Percentiles rank a stretch among this genome's conserved stretches.
phyloP scores from a whole-genome alignment of 257 asterid genomes.

The Mentha longifolia region DNA sequence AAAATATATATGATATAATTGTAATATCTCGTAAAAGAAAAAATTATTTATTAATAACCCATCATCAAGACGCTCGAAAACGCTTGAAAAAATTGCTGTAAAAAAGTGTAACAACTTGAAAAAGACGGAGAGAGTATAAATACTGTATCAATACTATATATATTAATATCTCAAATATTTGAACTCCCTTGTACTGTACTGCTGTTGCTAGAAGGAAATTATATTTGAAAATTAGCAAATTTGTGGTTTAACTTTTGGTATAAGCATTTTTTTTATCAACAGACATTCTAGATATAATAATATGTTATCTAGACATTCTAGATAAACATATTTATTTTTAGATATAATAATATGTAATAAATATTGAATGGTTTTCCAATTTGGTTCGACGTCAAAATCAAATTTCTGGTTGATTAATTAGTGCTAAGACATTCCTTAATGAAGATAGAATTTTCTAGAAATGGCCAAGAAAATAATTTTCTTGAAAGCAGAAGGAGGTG shows the following conservation, averaged over 20 bases:
- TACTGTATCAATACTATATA: no score
- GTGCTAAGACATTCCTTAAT: slow-evolving; percentile 7
- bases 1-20: no score
- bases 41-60: no score
- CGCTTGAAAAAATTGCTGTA: no score
- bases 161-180: neutral
- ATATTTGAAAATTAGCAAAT: slow-evolving; percentile 16
- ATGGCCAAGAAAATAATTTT: neutral
- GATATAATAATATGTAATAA: neutral
- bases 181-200: neutral
- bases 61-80: no score
- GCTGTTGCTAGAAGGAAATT: neutral
- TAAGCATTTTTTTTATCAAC: neutral
- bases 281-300: slow-evolving; percentile 17
- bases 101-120: no score
- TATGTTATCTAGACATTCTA: no score
- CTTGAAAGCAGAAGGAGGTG: slow-evolving; percentile 8
- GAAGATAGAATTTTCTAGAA: slow-evolving; percentile 21
- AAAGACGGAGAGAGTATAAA: no score
- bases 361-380: slow-evolving; percentile 13
- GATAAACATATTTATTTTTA: neutral
- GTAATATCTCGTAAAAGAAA: no score
- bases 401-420: slow-evolving; percentile 2
- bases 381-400: slow-evolving; percentile 32
- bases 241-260: slow-evolving; percentile 11